Base-by-base conservation (phyloP, 2,329 filamentous ascomycete species). In the Colletotrichum karsti region DNA sequence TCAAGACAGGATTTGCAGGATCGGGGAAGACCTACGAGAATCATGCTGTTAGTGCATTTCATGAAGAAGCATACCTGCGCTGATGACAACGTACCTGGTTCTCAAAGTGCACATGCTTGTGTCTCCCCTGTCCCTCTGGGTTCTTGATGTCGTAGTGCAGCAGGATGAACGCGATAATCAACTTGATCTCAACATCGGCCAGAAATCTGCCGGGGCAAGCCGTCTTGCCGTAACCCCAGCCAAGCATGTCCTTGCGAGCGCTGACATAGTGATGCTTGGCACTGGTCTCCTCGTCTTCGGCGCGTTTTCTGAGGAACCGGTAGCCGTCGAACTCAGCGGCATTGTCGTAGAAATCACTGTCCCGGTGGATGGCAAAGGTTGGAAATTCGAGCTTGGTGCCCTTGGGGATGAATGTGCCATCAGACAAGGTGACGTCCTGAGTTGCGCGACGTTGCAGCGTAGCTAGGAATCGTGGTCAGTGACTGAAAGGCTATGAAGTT, bases 291-390 rank as follows among this genome's bases (percentile, higher is more conserved):
- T 35, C 50, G 12, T 37, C 30, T 18, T 35, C 18, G 9, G 35
- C 28, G 13, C 50, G 30, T 30, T 54, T 54, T 7, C 1, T 20
- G 2, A 54, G 30, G 5, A 54, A 54, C 12, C 50, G 30, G 10
- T 8, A 54, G 15, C 30, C 50, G 0, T 54, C 28, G 33, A 54
- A 90, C 6, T 77, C 72, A 0, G 87, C 89, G 22, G 83, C 81
- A 72, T 91, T 91, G 4, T 84, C 77, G 7, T 81, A 66, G 69
- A 81, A 86, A 1, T 84, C 85, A 63, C 89, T 88, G 64, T 93
- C 90, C 42, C 91, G 91, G 0, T 90, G 91, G 65, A 92, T 89
- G 5, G 30, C 50, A 37, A 24, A 54, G 3, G 30, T 24, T 0
- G 50, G 28, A 9, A 54, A 54, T 8, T 37, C 50, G 2, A 54